Conservation (phyloP, 768 basidiomycete genomes). For the Suillus fuscotomentosus region DNA sequence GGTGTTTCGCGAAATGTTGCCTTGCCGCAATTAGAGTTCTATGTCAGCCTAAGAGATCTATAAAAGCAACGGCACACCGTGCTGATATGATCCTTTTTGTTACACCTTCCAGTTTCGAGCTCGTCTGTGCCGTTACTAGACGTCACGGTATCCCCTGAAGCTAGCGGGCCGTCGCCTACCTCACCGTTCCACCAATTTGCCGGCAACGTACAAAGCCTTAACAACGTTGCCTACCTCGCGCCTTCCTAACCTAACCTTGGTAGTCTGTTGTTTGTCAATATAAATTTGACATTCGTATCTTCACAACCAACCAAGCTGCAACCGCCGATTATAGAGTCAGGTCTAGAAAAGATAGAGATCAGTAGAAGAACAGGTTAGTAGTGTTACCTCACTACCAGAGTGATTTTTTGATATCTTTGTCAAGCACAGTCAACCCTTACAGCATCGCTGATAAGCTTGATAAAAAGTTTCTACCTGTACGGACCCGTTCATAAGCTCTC, state of each 20-base stretch:
- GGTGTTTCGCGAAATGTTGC: conserved; percentile 26
- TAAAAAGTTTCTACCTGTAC: conserved; percentile 20
- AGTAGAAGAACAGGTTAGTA: conserved; percentile 17
- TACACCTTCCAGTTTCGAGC: conserved; percentile 17
- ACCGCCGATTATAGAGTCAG: conserved; percentile 2
- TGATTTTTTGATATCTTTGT: conserved; percentile 7
- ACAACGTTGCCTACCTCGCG: conserved; percentile 3
- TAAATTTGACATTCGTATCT: conserved; percentile 6
- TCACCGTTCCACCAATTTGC: conserved; percentile 6
- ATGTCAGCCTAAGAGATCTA: conserved; percentile 24
- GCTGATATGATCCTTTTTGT: conserved; percentile 8
- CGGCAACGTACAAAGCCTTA: conserved; percentile 10
- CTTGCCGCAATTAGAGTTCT: conserved; percentile 30
- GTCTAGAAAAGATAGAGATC: conserved; percentile 5
- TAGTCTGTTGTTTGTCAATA: neutral
- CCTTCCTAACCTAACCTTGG: conserved; percentile 8
- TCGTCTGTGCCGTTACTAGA: conserved; percentile 6
- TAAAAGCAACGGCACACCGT: conserved; percentile 22
- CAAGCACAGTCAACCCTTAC: conserved; percentile 7
- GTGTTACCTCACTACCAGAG: conserved; percentile 10
- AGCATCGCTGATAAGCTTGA: conserved; percentile 13
- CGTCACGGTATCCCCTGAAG: conserved; percentile 2
- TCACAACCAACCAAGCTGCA: neutral
- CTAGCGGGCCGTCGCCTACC: conserved; percentile 4
- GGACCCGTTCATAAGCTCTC: conserved; percentile 24